A percentile compares a stretch with the other conserved stretches of the same genome.
phyloP scores from a whole-genome alignment of 2,329 filamentous ascomycete genomes.

The Trichoderma sp. region DNA sequence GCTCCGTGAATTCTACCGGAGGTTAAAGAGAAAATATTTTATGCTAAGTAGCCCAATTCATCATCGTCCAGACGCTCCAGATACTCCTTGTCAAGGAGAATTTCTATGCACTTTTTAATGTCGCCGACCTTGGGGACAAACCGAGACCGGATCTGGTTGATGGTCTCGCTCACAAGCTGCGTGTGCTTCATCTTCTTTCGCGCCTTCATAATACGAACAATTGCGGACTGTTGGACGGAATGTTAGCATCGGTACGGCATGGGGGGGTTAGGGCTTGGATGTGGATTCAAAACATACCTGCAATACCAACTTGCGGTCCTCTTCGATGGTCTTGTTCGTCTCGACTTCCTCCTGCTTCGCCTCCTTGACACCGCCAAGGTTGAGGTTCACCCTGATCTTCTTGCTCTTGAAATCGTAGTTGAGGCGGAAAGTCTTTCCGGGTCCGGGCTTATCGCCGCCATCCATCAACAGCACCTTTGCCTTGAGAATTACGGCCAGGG shows the following conservation, averaged over 20 bases:
- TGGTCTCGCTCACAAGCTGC: conserved; percentile 90
- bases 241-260: background rate
- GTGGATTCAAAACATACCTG: conserved; percentile 62
- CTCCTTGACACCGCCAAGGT: conserved; percentile 91
- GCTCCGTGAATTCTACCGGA: background rate
- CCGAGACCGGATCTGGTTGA: conserved; percentile 87
- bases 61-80: conserved; percentile 93
- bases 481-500: conserved; percentile 82
- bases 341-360: conserved; percentile 95
- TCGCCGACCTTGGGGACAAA: conserved; percentile 91
- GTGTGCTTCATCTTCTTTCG: conserved; percentile 98
- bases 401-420: conserved; percentile 98
- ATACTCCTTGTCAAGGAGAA: conserved; percentile 97
- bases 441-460: conserved; percentile 67
- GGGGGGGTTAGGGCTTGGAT: background rate
- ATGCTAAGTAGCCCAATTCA: conserved; percentile 91
- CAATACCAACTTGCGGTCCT: conserved; percentile 92
- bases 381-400: conserved; percentile 95
- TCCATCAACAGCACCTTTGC: conserved; percentile 79
- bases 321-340: conserved; percentile 99
- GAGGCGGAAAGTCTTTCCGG: conserved; percentile 75
- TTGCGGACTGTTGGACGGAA: conserved; percentile 69
- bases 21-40: conserved; percentile 32
- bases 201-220: conserved; percentile 99
- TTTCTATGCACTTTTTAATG: conserved; percentile 99